A percentile compares a stretch with the other conserved stretches of the same genome.
Evolutionary conservation across 2,329 filamentous ascomycete species (phyloP).

Genomic region (Aspergillus flavus): DNA sequence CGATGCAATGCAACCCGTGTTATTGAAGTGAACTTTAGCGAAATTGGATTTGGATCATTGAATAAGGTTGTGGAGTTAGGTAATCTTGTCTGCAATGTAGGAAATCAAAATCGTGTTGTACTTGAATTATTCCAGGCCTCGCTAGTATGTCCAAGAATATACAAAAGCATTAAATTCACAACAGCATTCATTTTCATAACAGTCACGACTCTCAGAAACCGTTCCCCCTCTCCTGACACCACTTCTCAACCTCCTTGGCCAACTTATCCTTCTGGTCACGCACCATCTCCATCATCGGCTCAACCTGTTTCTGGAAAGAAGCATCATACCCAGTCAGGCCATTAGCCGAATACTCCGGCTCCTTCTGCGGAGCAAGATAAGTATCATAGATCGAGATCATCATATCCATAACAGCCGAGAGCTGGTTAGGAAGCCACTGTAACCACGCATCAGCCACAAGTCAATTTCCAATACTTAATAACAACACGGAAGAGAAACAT

Average conservation of each 20-base stretch:
- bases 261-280: constrained; percentile 37
- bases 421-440: constrained; percentile 52
- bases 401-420: constrained; percentile 52
- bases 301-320: constrained; percentile 38
- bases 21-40: background rate
- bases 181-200: background rate
- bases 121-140: background rate
- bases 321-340: constrained; percentile 26
- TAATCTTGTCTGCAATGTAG: background rate
- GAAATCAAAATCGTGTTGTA: background rate
- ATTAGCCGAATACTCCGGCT: constrained; percentile 23
- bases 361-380: constrained; percentile 38
- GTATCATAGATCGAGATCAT: constrained; percentile 50
- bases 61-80: background rate
- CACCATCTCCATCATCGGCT: constrained; percentile 42
- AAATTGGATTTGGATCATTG: background rate
- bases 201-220: constrained; percentile 16
- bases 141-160: background rate
- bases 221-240: constrained; percentile 50
- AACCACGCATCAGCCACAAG: constrained; percentile 3
- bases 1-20: background rate
- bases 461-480: background rate
- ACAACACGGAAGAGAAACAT: constrained; percentile 17
- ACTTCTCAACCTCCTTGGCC: constrained; percentile 47
- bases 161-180: background rate